A percentile compares a stretch with the other conserved stretches of the same genome.
phyloP scores from a whole-genome alignment of 2,329 filamentous ascomycete species.

The Aureobasidium sp. region DNA sequence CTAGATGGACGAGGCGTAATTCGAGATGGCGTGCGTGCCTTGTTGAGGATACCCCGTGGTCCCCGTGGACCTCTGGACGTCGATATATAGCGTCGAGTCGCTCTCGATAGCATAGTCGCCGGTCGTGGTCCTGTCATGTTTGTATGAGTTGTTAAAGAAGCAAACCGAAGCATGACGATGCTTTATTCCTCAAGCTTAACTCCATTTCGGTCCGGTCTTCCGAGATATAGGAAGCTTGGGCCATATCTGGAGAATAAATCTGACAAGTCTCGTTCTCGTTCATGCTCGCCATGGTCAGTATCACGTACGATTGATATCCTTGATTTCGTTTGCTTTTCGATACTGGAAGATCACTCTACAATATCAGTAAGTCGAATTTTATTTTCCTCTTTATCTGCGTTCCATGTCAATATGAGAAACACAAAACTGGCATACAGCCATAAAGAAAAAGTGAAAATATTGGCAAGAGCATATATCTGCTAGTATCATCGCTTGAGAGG shows the following conservation, averaged over 20 bases:
- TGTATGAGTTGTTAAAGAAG: not conserved
- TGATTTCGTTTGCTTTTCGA: too few species aligned
- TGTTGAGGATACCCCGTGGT: slow-evolving; percentile 13
- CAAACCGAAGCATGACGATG: not conserved
- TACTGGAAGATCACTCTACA: too few species aligned
- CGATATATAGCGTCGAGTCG: slow-evolving; percentile 1
- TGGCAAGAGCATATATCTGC: too few species aligned
- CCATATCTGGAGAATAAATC: slow-evolving; percentile 6
- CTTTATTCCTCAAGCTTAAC: not conserved
- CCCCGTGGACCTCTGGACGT: slow-evolving; percentile 18
- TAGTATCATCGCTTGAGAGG: too few species aligned
- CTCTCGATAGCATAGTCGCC: slow-evolving; percentile 13
- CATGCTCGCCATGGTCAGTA: not conserved
- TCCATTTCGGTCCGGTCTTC: not conserved
- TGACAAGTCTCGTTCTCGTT: not conserved
- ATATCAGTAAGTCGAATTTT: not conserved
- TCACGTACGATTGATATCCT: not conserved
- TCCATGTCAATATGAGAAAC: too few species aligned
- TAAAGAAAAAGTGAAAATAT: too few species aligned
- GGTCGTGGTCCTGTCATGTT: slow-evolving; percentile 11
- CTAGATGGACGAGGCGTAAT: not conserved
- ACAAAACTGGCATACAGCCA: too few species aligned
- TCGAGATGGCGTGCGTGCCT: slow-evolving; percentile 4
- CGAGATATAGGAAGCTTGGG: not conserved
- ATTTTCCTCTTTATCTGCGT: too few species aligned